phyloP scores from a whole-genome alignment of 2,329 filamentous ascomycete genomes.

The Bipolaris oryzae region DNA sequence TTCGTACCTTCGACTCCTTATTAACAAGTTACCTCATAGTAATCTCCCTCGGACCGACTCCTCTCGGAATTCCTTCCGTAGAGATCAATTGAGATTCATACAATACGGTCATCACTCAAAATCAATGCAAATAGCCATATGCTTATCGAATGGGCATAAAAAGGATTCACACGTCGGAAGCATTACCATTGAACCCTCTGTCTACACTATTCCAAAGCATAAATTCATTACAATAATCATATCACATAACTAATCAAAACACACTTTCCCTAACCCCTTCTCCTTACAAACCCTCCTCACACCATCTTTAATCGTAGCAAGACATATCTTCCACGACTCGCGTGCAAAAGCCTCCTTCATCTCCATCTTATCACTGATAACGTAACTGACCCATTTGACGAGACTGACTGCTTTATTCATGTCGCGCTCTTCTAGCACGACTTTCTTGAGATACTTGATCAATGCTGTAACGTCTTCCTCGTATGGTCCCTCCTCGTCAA shows the following conservation, averaged over 20 bases:
- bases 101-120: no score
- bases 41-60: no score
- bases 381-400: conserved; percentile 66
- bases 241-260: conserved; percentile 10
- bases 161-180: no score
- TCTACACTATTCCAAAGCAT: background rate
- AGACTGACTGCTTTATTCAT: conserved; percentile 74
- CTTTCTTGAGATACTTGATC: conserved; percentile 71
- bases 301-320: conserved; percentile 5
- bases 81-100: no score
- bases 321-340: background rate
- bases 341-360: background rate
- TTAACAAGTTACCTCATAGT: no score
- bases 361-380: conserved; percentile 37
- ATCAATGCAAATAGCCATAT: no score
- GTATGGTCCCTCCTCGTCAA: conserved; percentile 76
- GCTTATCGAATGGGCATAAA: no score
- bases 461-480: conserved; percentile 77
- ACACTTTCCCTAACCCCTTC: conserved; percentile 11
- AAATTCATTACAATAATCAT: background rate
- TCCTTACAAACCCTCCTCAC: conserved; percentile 4
- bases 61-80: no score
- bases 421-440: conserved; percentile 78
- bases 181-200: background rate
- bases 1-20: no score